Base-by-base conservation (phyloP, 495 filamentous ascomycete species). In the Talaromyces borbonicus region DNA sequence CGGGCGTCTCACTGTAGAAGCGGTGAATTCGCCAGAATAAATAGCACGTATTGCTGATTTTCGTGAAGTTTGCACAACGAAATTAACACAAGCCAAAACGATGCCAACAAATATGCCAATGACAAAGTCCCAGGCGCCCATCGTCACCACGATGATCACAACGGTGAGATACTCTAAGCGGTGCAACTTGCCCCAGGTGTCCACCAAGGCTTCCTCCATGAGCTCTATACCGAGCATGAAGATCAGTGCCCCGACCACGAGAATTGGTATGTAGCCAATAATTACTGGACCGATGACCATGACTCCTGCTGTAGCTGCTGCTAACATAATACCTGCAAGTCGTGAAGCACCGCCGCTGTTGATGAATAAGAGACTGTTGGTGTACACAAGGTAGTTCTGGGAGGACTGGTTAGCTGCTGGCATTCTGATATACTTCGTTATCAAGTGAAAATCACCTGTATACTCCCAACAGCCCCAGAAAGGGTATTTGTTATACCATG, bases 61-160 rank as follows among this genome's bases (percentile, higher is more conserved):
- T 49, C 80, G 78, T 2, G 92, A 95, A 3, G 87, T 88, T 59
- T 96, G 90, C 14, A 96, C 81, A 14, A 95, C 89, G 47, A 85
- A 84, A 37, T 83, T 88, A 47, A 93, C 75, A 52, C 92, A 97
- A 2, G 93, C 93, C 40, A 97, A 67, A 9, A 93, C 77, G 47
- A 98, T 93, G 18, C 92, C 92, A 44, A 90, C 75, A 8, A 94
- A 77, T 26, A 98, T 96, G 23, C 93, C 92, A 20, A 84, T 75
- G 4, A 97, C 92, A 57, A 98, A 97, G 59, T 98, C 92, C 67
- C 88, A 93, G 20, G 84, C 79, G 4, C 93, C 93, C 93, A 98
- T 98, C 15, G 89, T 85, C 24, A 95, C 69, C 4, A 95, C 87
- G 52, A 98, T 97, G n/a, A 80, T 81, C 44, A 94, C 67, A 45